Percentiles rank a stretch among this genome's conserved stretches.
These are phyloP conservation scores for Coemansia sp. DNA, from an alignment of 192 early-diverging fungal species.

Conservation along the genomic window DNA sequence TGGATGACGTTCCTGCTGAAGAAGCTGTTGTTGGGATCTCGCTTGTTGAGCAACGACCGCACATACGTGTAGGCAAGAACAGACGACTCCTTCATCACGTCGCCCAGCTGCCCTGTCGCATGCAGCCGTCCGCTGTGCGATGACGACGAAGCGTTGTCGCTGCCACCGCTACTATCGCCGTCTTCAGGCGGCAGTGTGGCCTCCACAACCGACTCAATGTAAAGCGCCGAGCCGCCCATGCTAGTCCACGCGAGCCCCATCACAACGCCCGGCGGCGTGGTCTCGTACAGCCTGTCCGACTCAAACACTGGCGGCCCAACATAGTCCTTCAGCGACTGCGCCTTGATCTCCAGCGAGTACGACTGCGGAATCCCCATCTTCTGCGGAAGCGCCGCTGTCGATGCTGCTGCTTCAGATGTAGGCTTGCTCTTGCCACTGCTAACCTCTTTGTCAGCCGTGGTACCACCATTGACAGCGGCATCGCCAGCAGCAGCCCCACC, in stretches of 20 bases:
- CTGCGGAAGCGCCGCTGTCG: constrained; percentile 37
- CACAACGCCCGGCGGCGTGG: constrained; percentile 88
- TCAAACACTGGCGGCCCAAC: constrained; percentile 89
- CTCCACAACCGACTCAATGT: constrained; percentile 93
- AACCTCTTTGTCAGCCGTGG: neutral
- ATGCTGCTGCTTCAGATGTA: neutral
- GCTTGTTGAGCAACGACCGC: constrained; percentile 72
- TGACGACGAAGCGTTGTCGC: neutral
- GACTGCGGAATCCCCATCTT: constrained; percentile 55
- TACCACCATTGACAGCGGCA: neutral
- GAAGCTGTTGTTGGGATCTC: constrained; percentile 85
- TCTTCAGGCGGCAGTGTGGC: constrained; percentile 51
- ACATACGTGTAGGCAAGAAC: constrained; percentile 96
- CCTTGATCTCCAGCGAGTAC: constrained; percentile 65
- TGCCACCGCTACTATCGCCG: constrained; percentile 34
- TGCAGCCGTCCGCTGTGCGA: constrained; percentile 63
- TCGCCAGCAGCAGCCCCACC: neutral
- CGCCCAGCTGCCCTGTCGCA: constrained; percentile 94
- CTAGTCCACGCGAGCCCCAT: constrained; percentile 99
- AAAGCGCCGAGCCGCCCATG: constrained; percentile 93
- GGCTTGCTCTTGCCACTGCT: neutral
- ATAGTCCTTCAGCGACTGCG: constrained; percentile 83
- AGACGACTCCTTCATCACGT: constrained; percentile 98
- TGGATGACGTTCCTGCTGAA: constrained; percentile 90
- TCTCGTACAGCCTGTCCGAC: constrained; percentile 87